Evolutionary conservation across 768 basidiomycete genomes (phyloP), one percentile per base, ranked within the genome.

Genomic region (Tylopilus rubrobrunneus): DNA sequence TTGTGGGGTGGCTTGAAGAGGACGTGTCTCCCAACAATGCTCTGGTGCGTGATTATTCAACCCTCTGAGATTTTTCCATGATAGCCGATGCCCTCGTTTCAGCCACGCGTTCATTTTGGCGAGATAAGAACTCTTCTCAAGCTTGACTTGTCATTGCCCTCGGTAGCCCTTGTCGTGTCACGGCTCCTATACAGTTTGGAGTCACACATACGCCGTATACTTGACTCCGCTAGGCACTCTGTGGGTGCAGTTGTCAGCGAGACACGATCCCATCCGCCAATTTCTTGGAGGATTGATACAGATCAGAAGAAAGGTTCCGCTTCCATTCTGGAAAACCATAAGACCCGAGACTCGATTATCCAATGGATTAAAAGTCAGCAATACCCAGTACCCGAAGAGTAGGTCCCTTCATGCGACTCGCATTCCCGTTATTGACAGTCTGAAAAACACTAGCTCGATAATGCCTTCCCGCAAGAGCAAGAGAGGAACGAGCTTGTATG

Each of bases 211-310:
- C 12, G 3, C 21, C 17, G 12, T 17, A 8, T 57, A 8, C 25
- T n/a, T 42, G 40, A 42, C 45, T 31, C 33, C 9, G 25, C 21
- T 39, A 42, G 40, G 37, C 25, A 27, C 10, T 55, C 48, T 42
- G 45, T 49, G 12, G 44, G 44, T 7, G 27, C 48, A 23, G 48
- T 55, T n/a, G 8, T 49, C 36, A 23, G 28, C 11, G 33, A 31
- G 29, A 50, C 34, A 6, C 31, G 3, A 29, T 49, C 43, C 0
- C 6, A 29, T 46, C 34, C 56, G 10, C 8, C 48, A 9, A 44
- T 45, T 8, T 36, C 53, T 21, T 57, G 56, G 56, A 48, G 56
- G 28, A 55, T 57, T 10, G 56, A 57, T 42, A 57, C 53, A 5
- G 44, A 46, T 12, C 34, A 23, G n/a, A 10, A 31, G 14, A 28